Percentiles rank a stretch among this genome's conserved stretches.
These are phyloP conservation scores for Periconia sp. DNA, from an alignment of 2,329 filamentous ascomycete species.

Conservation along the genomic window DNA sequence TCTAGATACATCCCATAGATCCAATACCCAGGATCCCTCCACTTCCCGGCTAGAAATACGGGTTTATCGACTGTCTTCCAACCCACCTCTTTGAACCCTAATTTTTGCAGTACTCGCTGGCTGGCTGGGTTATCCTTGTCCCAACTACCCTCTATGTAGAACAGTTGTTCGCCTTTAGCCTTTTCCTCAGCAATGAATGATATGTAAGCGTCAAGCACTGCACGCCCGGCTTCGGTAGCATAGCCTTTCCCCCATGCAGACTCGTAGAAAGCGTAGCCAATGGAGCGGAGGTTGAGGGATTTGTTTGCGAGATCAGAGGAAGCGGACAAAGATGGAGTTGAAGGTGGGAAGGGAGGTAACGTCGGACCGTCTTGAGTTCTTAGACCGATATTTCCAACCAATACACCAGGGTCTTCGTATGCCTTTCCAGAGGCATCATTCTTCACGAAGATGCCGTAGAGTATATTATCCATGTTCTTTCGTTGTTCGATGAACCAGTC, in stretches of 20 bases:
- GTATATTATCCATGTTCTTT: slow-evolving; percentile 13
- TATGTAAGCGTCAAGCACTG: slow-evolving; percentile 22
- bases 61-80: slow-evolving; percentile 23
- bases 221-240: slow-evolving; percentile 31
- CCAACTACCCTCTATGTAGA: slow-evolving; percentile 33
- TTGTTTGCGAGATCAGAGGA: not conserved
- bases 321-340: not conserved
- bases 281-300: slow-evolving; percentile 16
- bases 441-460: slow-evolving; percentile 22
- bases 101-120: slow-evolving; percentile 27
- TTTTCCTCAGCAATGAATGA: slow-evolving; percentile 4
- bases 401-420: slow-evolving; percentile 3
- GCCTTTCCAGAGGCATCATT: not conserved
- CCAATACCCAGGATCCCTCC: slow-evolving; percentile 28
- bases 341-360: slow-evolving; percentile 11
- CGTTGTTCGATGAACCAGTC: slow-evolving; percentile 25
- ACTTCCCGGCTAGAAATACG: slow-evolving; percentile 31
- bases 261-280: slow-evolving; percentile 32
- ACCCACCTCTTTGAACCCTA: slow-evolving; percentile 31
- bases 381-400: slow-evolving; percentile 23
- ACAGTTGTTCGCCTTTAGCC: slow-evolving; percentile 8
- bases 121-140: slow-evolving; percentile 28
- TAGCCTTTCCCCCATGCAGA: slow-evolving; percentile 31
- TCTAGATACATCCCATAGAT: slow-evolving; percentile 29
- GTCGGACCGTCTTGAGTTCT: slow-evolving; percentile 13